phyloP scores from a whole-genome alignment of 1,284 basidiomycete species.

The Heimioporus retisporus region DNA sequence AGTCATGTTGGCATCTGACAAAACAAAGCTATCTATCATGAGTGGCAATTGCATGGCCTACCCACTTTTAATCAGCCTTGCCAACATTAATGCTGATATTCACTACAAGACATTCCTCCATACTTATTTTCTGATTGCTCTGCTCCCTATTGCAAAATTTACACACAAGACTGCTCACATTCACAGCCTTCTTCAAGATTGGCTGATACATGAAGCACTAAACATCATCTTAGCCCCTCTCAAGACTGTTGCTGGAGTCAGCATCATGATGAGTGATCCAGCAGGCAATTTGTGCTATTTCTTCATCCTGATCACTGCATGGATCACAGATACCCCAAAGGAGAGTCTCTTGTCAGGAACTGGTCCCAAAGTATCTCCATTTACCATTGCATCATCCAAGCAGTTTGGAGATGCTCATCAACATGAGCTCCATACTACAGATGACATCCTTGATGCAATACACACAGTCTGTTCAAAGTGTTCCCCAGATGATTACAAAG shows the following conservation, averaged over 20 bases:
- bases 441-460: no score
- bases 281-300: constrained; percentile 10
- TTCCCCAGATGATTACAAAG: neutral
- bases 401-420: no score
- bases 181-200: constrained; percentile 5
- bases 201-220: constrained; percentile 41
- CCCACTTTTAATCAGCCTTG: neutral
- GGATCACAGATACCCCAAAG: neutral
- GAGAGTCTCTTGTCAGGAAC: no score
- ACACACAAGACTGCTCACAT: neutral
- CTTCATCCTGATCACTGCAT: constrained; percentile 2
- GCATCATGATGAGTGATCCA: constrained; percentile 38
- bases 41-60: constrained; percentile 36
- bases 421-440: no score
- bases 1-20: constrained; percentile 2
- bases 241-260: constrained; percentile 27
- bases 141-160: constrained; percentile 45
- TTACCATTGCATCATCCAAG: no score
- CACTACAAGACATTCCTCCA: constrained; percentile 41
- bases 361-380: no score
- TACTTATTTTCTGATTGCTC: constrained; percentile 39
- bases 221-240: constrained; percentile 41
- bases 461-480: neutral
- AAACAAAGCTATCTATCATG: constrained; percentile 8
- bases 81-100: constrained; percentile 38